phyloP scores from a whole-genome alignment of 1,139 yeast species.

The Debaryomycetaceae sp. region DNA sequence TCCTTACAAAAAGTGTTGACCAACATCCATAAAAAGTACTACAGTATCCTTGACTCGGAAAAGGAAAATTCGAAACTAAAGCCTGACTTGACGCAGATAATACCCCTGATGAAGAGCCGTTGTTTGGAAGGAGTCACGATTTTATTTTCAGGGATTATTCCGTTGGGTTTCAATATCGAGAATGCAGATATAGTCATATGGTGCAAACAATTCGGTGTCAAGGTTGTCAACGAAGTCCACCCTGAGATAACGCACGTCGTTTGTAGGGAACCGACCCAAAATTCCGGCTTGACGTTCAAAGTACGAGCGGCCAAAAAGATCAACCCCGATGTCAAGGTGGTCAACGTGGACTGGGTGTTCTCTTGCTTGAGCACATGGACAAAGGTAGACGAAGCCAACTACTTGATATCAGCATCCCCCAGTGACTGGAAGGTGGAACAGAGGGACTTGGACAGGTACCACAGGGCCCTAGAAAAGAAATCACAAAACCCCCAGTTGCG shows the following conservation, averaged over 20 bases:
- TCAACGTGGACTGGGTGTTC: conserved; percentile 92
- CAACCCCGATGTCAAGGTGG: conserved; percentile 68
- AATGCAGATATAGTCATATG: conserved; percentile 84
- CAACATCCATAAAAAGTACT: conserved; percentile 66
- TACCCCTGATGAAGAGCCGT: conserved; percentile 66
- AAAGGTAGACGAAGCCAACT: conserved; percentile 62
- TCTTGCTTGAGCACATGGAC: conserved; percentile 81
- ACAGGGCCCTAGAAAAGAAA: conserved; percentile 25
- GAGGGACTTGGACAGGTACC: conserved; percentile 43
- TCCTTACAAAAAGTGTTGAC: conserved; percentile 62
- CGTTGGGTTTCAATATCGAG: conserved; percentile 68
- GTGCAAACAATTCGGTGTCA: conserved; percentile 91
- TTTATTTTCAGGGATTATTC: conserved; percentile 83
- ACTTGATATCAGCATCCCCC: conserved; percentile 46
- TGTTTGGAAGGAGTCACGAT: conserved; percentile 71
- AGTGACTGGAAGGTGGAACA: conserved; percentile 41
- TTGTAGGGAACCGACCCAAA: conserved; percentile 67
- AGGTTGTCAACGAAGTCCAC: conserved; percentile 69
- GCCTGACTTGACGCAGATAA: conserved; percentile 64
- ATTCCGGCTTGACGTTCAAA: conserved; percentile 54
- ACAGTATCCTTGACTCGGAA: conserved; percentile 39
- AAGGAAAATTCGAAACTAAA: conserved; percentile 10
- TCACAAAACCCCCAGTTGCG: conserved; percentile 11
- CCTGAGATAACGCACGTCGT: conserved; percentile 86
- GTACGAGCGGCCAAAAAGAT: conserved; percentile 70